These are phyloP conservation scores for Halteria grandinella DNA, from an alignment of 73 alveolate species.

Conservation along the genomic window DNA sequence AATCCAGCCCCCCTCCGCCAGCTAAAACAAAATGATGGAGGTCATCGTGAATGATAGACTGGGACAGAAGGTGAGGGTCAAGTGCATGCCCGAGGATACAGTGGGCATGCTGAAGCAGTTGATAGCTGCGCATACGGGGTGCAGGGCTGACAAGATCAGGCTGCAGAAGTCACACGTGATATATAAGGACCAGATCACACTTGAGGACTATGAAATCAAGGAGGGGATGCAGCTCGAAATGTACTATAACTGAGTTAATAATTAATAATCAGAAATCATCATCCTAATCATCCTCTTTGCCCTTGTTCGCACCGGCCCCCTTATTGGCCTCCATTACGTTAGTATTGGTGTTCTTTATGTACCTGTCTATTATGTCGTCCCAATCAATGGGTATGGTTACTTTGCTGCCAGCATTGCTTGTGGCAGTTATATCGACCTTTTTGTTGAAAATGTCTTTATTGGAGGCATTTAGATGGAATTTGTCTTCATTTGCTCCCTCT, in stretches of 20 bases:
- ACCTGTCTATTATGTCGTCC: conserved; percentile 32
- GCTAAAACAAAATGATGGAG: conserved; percentile 83
- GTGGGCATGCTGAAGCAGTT: conserved; percentile 85
- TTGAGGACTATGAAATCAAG: conserved; percentile 93
- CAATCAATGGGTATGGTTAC: conserved; percentile 48
- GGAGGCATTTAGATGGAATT: too few species aligned
- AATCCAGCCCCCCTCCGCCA: conserved; percentile 31
- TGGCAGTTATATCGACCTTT: too few species aligned
- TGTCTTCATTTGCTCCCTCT: too few species aligned
- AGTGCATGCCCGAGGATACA: conserved; percentile 92
- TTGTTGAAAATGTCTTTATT: too few species aligned
- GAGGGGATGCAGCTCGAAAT: conserved; percentile 91
- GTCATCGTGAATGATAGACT: conserved; percentile 90
- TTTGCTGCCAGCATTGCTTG: conserved; percentile 1
- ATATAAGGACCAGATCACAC: conserved; percentile 92
- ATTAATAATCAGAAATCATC: too few species aligned
- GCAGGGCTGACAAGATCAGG: conserved; percentile 89
- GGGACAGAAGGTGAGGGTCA: conserved; percentile 91
- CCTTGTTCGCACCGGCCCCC: too few species aligned
- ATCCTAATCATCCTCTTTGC: too few species aligned
- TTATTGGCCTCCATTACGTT: too few species aligned
- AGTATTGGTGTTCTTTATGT: conserved; percentile 7
- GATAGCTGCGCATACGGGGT: conserved; percentile 92
- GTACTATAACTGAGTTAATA: conserved; percentile 88
- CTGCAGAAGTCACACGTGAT: conserved; percentile 85